Evolutionary conservation across 106 monocot genomes (phyloP).

Genomic region (Xerophyta viscosa): DNA sequence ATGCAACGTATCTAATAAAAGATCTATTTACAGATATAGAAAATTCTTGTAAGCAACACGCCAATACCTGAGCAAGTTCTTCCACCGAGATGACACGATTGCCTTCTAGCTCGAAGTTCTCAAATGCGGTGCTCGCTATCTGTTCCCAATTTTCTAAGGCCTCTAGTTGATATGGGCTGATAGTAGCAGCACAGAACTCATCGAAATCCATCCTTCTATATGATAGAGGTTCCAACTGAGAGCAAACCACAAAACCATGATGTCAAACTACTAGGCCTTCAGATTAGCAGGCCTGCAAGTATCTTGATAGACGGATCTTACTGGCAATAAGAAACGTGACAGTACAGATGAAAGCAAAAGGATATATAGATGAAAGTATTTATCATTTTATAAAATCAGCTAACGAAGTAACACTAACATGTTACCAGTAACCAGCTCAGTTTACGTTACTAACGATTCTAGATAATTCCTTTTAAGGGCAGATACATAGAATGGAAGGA

Average conservation of each 20-base stretch:
- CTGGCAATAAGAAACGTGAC: too few species aligned
- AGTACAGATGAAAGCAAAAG: too few species aligned
- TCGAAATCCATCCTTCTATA: constrained; percentile 77
- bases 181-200: constrained; percentile 83
- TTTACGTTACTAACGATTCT: too few species aligned
- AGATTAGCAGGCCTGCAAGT: not conserved
- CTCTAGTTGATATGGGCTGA: constrained; percentile 91
- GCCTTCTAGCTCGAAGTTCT: constrained; percentile 76
- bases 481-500: too few species aligned
- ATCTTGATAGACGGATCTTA: not conserved
- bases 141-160: constrained; percentile 81
- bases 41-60: too few species aligned
- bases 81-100: constrained; percentile 68
- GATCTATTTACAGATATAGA: too few species aligned
- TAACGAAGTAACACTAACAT: too few species aligned
- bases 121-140: constrained; percentile 73
- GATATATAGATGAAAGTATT: too few species aligned
- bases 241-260: not conserved
- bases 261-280: not conserved
- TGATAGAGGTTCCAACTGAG: constrained; percentile 64
- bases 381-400: too few species aligned
- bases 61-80: constrained; percentile 79
- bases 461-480: too few species aligned
- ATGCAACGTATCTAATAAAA: too few species aligned
- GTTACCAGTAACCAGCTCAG: too few species aligned